Base-by-base conservation (phyloP, 2,329 filamentous ascomycete genomes). In the Sclerotinia glacialis region DNA sequence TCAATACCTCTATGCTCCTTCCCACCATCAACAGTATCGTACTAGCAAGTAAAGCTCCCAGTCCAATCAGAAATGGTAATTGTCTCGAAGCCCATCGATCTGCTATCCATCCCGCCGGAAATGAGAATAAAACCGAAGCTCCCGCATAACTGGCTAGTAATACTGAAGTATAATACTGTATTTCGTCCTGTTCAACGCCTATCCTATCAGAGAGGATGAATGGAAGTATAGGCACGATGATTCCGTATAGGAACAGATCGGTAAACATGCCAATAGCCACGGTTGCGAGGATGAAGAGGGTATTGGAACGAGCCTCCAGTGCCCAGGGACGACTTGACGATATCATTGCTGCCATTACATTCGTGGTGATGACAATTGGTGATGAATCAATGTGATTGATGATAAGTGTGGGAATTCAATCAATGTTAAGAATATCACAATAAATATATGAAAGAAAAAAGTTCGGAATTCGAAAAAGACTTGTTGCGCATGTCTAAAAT, bases 11-110 rank as follows among this genome's bases (percentile, higher is more conserved):
- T 55, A 90, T 83, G 18, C 80, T 83, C 34, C 80, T 83, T 3
- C 89, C 89, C 7, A 91, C 78, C 69, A 87, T 89, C 1, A 93
- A 79, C 71, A 93, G 76, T 0, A 88, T 77, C 0, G 90, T 93
- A 3, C 87, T 81, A 0, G 80, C 87, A 0, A 83, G 81, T 3
- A 93, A 78, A 0, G 86, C 84, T 5, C 90, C 40, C 31, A 76
- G 50, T 0, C 87, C 86, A 3, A 81, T 70, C 0, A 89, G 75
- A 70, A 89, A 89, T 0, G 86, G 86, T 0, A 81, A 73, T 72
- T 83, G 82, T 8, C 87, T 80, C 3, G 85, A 82, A 0, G 77
- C 76, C 23, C 81, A 77, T 60, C 78, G 80, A 73, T 89, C 85
- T 3, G 86, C 82, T 34, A 88, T 73, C 65, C 83, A 78, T 3